Percentiles rank a stretch among this genome's conserved stretches.
These are phyloP conservation scores for Dimargaris xerosporica DNA, from an alignment of 192 early-diverging fungal species.

Conservation along the genomic window DNA sequence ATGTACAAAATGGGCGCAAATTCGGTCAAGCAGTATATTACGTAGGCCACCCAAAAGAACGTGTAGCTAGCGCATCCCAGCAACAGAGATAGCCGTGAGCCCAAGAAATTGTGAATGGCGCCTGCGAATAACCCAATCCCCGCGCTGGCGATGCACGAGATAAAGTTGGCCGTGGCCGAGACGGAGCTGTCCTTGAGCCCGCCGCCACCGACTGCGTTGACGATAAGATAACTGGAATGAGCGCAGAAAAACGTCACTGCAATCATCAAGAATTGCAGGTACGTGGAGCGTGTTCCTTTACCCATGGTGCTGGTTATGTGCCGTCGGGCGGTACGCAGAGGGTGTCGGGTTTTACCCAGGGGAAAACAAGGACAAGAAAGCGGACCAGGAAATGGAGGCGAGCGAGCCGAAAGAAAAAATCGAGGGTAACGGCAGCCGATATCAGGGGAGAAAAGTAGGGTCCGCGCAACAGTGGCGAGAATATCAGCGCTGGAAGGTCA, in stretches of 20 bases:
- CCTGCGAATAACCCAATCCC: conserved; percentile 8
- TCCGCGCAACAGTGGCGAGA: too few species aligned
- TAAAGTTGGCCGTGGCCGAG: not conserved
- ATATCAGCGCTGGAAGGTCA: too few species aligned
- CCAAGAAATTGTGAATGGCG: conserved; percentile 5
- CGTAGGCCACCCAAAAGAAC: conserved; percentile 6
- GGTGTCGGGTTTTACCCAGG: too few species aligned
- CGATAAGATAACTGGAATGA: not conserved
- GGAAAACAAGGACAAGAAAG: too few species aligned
- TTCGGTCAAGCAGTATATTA: conserved; percentile 8
- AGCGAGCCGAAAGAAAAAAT: too few species aligned
- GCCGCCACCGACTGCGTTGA: conserved; percentile 9
- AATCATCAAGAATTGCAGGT: conserved; percentile 3
- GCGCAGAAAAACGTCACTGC: conserved; percentile 7
- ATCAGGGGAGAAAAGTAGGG: too few species aligned
- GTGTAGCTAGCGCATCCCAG: not conserved
- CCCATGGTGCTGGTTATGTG: not conserved
- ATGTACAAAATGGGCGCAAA: not conserved
- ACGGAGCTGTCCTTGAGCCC: conserved; percentile 6
- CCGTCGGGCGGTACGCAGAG: not conserved
- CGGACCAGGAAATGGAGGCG: too few species aligned
- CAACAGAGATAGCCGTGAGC: conserved; percentile 6
- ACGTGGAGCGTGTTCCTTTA: conserved; percentile 3
- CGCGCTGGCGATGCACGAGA: not conserved
- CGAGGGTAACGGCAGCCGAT: too few species aligned